phyloP scores from a whole-genome alignment of 164 flowering plant species.

The Pachysandra terminalis region DNA sequence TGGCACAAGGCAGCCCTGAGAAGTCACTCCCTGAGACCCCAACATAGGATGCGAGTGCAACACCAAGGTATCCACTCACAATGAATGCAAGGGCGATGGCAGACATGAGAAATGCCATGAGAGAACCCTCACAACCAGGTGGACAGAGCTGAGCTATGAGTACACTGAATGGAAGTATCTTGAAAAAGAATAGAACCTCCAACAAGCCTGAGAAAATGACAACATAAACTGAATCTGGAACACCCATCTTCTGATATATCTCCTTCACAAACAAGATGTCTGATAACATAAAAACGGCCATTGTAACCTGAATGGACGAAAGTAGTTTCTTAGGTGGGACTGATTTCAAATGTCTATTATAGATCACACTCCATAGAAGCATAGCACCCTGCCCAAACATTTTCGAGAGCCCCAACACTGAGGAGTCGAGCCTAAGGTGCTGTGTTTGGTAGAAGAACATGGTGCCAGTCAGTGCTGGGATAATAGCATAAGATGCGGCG shows the following conservation, averaged over 20 bases:
- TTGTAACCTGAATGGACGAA: constrained; percentile 49
- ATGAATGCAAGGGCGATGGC: constrained; percentile 69
- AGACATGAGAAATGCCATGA: constrained; percentile 94
- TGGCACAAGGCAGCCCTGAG: constrained; percentile 57
- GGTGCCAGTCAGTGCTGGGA: constrained; percentile 77
- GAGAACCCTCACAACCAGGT: constrained; percentile 83
- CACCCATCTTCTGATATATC: constrained; percentile 50
- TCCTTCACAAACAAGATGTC: constrained; percentile 69
- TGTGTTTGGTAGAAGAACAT: constrained; percentile 96
- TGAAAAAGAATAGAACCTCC: constrained; percentile 70
- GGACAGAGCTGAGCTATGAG: constrained; percentile 75
- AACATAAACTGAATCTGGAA: constrained; percentile 69
- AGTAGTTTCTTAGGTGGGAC: constrained; percentile 66
- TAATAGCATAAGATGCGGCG: constrained; percentile 67
- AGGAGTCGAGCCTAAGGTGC: constrained; percentile 53
- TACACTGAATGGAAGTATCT: constrained; percentile 82
- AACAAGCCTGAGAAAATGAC: constrained; percentile 65
- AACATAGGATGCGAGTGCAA: constrained; percentile 62
- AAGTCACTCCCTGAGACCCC: constrained; percentile 66
- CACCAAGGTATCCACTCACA: constrained; percentile 84
- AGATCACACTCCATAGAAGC: constrained; percentile 69
- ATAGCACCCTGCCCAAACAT: constrained; percentile 84
- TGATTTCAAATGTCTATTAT: constrained; percentile 49
- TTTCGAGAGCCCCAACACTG: constrained; percentile 77
- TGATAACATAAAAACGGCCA: constrained; percentile 71